A percentile compares a stretch with the other conserved stretches of the same genome.
phyloP scores from a whole-genome alignment of 106 monocot genomes.

The Apostasia shenzhenica region DNA sequence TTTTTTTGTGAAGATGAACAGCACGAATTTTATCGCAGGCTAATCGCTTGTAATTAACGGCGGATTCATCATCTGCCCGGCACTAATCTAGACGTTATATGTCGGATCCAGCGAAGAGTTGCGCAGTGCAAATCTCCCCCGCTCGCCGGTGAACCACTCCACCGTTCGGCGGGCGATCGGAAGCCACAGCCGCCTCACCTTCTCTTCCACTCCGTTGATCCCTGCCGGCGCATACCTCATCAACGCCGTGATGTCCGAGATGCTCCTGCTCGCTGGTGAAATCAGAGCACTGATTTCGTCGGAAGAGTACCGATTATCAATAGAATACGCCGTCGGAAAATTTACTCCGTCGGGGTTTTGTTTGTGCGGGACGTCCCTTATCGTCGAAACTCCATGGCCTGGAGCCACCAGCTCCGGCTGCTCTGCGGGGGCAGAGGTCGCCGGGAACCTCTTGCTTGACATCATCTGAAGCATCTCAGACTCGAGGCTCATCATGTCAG shows the following conservation, averaged over 20 bases:
- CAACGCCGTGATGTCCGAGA: background rate
- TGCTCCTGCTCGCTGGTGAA: background rate
- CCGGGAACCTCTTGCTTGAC: constrained; percentile 36
- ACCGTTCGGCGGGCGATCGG: background rate
- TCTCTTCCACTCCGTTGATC: background rate
- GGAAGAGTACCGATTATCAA: too few species aligned
- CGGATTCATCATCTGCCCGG: too few species aligned
- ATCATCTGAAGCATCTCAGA: constrained; percentile 58
- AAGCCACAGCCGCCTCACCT: constrained; percentile 1
- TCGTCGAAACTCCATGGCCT: constrained; percentile 4
- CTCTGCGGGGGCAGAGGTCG: background rate
- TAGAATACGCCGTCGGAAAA: too few species aligned
- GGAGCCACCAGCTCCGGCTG: too few species aligned
- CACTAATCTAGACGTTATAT: too few species aligned
- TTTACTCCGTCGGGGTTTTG: too few species aligned
- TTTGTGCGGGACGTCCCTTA: constrained; percentile 9
- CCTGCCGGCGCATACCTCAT: background rate
- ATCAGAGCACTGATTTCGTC: background rate
- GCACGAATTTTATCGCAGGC: too few species aligned
- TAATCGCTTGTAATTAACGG: too few species aligned
- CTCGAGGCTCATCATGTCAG: constrained; percentile 57
- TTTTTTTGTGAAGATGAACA: too few species aligned
- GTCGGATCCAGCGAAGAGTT: too few species aligned
- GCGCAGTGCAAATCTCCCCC: background rate
- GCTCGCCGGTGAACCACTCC: background rate